These are phyloP conservation scores for Rubia balearica DNA, from an alignment of 305 asterid genomes.

Conservation along the genomic window DNA sequence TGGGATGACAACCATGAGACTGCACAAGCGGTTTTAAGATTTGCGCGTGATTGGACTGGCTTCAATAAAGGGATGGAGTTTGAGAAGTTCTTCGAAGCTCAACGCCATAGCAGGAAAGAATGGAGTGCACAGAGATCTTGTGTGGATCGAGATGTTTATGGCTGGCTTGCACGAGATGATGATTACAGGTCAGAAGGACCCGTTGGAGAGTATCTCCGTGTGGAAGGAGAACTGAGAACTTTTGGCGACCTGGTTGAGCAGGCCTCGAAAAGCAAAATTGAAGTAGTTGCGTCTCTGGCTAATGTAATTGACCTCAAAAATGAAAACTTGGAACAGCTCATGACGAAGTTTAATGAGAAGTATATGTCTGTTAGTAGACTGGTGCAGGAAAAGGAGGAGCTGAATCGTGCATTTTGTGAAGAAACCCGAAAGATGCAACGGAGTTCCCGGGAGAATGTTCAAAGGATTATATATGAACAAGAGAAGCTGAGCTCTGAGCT, in stretches of 20 bases:
- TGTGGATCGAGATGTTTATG: slow-evolving; percentile 42
- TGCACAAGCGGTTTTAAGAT: slow-evolving; percentile 45
- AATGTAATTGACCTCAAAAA: slow-evolving; percentile 56
- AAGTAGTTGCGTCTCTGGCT: slow-evolving; percentile 30
- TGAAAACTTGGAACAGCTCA: slow-evolving; percentile 56
- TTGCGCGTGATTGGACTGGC: slow-evolving; percentile 68
- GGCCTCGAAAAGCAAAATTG: slow-evolving; percentile 37
- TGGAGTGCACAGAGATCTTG: slow-evolving; percentile 35
- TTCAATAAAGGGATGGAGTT: slow-evolving; percentile 70
- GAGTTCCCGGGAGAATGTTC: slow-evolving; percentile 58
- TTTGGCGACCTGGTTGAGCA: slow-evolving; percentile 50
- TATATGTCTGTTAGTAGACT: slow-evolving; percentile 58
- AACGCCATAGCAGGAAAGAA: slow-evolving; percentile 42
- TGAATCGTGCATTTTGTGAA: slow-evolving; percentile 63
- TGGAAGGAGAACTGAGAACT: slow-evolving; percentile 41
- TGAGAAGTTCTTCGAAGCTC: slow-evolving; percentile 58
- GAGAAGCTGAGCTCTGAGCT: slow-evolving; percentile 53
- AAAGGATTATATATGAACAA: slow-evolving; percentile 58
- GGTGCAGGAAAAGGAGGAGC: slow-evolving; percentile 75
- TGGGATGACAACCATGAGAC: slow-evolving; percentile 32
- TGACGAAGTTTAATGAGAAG: slow-evolving; percentile 43
- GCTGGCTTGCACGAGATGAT: slow-evolving; percentile 74
- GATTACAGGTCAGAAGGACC: slow-evolving; percentile 59
- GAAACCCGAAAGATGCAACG: slow-evolving; percentile 69
- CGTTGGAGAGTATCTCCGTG: slow-evolving; percentile 64